Evolutionary conservation across 1,139 yeast genomes (phyloP), one percentile per base, ranked within the genome.

Genomic region (Casaregolazyma lundiana): DNA sequence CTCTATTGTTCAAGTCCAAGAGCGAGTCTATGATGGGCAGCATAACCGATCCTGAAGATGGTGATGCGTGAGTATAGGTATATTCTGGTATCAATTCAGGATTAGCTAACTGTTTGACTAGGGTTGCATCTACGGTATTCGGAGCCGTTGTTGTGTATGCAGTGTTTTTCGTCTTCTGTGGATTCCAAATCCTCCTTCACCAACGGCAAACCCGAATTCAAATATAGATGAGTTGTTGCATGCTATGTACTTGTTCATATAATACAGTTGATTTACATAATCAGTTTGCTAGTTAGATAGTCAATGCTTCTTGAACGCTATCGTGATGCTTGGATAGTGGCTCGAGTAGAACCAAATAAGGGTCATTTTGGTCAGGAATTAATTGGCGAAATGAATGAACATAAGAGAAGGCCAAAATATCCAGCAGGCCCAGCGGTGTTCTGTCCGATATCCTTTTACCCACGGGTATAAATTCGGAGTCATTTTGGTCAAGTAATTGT

Each of bases 11-110:
- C 72, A 73, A 83, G 57, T 72, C 73, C 42, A 87, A 82, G 57
- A 95, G 88, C 64, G 97, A 92, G 68, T 76, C 95, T 17, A 83
- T 92, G 84, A 83, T 89, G 71, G 98, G 98, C 6, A 85, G 96
- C 36, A 80, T 81, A 53, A 81, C 75, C 56, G 96, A 90, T 62
- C 97, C 98, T 19, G 85, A 78, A 56, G 92, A 92, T 63, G 97
- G 97, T 9, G 80, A 80, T 53, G 96, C 94, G 70, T 74, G 65
- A 68, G 80, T 74, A 41, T 42, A 8, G 11, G 13, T 8, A 22
- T 13, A 2, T 34, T 11, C 6, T 2, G 35, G 11, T 8, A 4
- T 15, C 22, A 22, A 15, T 20, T 17, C 7, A 4, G 6, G 7
- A 34, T 24, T 13, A 17, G 17, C 52, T 48, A 47, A 39, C 44